These are phyloP conservation scores for Leishmania guyanensis DNA, from an alignment of 208 protist species.

Conservation along the genomic window DNA sequence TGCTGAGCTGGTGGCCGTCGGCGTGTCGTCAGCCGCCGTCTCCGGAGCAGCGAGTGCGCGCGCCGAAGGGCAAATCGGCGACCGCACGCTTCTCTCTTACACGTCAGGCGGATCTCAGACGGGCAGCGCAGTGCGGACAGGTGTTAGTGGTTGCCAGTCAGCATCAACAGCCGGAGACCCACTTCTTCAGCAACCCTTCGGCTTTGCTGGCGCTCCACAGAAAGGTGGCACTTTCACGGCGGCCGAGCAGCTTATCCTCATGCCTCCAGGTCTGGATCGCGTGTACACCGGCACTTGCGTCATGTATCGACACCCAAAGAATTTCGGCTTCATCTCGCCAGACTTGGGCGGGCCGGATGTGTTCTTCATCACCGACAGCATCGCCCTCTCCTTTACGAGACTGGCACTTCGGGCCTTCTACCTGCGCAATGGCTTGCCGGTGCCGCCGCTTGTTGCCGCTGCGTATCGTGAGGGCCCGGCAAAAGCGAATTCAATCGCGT, in stretches of 20 bases:
- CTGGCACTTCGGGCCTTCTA: constrained; percentile 61
- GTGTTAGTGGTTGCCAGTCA: neutral
- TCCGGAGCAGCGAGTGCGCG: neutral
- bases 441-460: constrained; percentile 26
- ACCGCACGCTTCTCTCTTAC: neutral
- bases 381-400: constrained; percentile 65
- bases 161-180: neutral
- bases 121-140: neutral
- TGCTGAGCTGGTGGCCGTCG: neutral
- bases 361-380: constrained; percentile 72
- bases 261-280: constrained; percentile 61
- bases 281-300: constrained; percentile 62
- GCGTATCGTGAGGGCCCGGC: constrained; percentile 4
- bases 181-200: neutral
- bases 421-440: constrained; percentile 21
- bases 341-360: constrained; percentile 79
- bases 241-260: constrained; percentile 68
- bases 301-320: constrained; percentile 63
- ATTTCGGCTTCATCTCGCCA: constrained; percentile 80
- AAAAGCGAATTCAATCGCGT: neutral
- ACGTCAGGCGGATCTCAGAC: neutral
- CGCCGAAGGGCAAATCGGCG: neutral
- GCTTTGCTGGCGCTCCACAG: neutral
- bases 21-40: neutral
- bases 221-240: constrained; percentile 33